Evolutionary conservation across 108 stramenopile genomes (phyloP).

Genomic region (Schizochytrium sp.): DNA sequence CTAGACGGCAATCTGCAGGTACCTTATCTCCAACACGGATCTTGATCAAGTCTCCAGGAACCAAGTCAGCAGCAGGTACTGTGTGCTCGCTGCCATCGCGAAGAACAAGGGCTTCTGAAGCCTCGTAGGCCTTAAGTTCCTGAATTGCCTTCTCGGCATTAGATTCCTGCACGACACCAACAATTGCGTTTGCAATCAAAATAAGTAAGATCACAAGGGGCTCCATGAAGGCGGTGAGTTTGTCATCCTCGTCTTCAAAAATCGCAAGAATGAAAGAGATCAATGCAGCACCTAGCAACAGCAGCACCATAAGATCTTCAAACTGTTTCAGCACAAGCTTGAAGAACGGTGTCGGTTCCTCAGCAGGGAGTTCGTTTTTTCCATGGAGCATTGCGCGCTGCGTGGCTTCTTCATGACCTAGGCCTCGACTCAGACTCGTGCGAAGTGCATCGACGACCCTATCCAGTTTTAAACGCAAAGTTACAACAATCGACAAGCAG

Average conservation of each 20-base stretch:
- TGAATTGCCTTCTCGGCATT: slow-evolving; percentile 88
- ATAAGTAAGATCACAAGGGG: slow-evolving; percentile 93
- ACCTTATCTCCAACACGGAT: slow-evolving; percentile 93
- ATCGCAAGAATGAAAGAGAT: slow-evolving; percentile 70
- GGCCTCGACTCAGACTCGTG: slow-evolving; percentile 43
- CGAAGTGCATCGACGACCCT: slow-evolving; percentile 49
- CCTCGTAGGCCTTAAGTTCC: slow-evolving; percentile 91
- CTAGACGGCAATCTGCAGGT: slow-evolving; percentile 87
- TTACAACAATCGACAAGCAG: not conserved
- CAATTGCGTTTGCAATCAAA: slow-evolving; percentile 93
- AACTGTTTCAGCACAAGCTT: slow-evolving; percentile 75
- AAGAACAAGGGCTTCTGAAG: slow-evolving; percentile 81
- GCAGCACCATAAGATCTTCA: slow-evolving; percentile 75
- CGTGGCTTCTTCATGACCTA: not conserved
- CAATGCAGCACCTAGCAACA: slow-evolving; percentile 76
- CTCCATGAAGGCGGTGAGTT: slow-evolving; percentile 83
- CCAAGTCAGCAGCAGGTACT: slow-evolving; percentile 78
- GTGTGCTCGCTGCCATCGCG: slow-evolving; percentile 77
- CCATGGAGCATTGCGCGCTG: slow-evolving; percentile 46
- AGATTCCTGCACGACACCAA: slow-evolving; percentile 92
- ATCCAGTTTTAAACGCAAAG: not conserved
- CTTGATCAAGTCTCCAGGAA: slow-evolving; percentile 93
- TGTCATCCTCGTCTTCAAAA: slow-evolving; percentile 79
- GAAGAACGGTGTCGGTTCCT: slow-evolving; percentile 63
- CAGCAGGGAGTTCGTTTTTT: slow-evolving; percentile 42